phyloP scores from a whole-genome alignment of 108 stramenopile species.

The Pseudonitzschia pungens region DNA sequence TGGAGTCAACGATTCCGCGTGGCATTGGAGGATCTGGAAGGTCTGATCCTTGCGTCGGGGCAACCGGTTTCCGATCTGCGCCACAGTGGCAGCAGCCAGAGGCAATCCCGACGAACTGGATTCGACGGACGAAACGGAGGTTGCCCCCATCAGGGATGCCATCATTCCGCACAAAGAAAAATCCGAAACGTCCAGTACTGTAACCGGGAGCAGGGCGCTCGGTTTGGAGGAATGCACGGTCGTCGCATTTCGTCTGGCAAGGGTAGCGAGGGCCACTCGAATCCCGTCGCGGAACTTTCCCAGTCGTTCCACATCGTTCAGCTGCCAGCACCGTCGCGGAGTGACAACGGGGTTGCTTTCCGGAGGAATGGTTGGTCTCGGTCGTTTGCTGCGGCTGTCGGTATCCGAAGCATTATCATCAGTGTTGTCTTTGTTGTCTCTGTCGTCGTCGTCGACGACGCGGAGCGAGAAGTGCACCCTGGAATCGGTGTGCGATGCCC shows the following conservation, averaged over 20 bases:
- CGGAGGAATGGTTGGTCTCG: constrained; percentile 4
- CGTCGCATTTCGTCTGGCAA: constrained; percentile 33
- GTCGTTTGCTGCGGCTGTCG: background rate
- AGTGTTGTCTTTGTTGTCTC: background rate
- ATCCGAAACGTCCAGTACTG: constrained; percentile 75
- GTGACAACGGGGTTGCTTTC: constrained; percentile 27
- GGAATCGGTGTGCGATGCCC: constrained; percentile 53
- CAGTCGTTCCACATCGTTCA: constrained; percentile 57
- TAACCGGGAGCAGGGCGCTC: background rate
- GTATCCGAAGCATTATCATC: background rate
- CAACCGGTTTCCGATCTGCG: constrained; percentile 61
- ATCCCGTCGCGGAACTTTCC: constrained; percentile 44
- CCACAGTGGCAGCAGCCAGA: constrained; percentile 56
- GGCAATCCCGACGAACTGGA: constrained; percentile 45
- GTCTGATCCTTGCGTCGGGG: background rate
- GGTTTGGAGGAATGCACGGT: background rate
- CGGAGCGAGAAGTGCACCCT: constrained; percentile 44
- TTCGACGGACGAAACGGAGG: constrained; percentile 65
- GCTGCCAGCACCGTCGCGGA: constrained; percentile 57
- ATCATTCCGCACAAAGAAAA: constrained; percentile 75
- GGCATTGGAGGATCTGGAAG: constrained; percentile 34
- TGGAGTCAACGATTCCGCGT: constrained; percentile 17
- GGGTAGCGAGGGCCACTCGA: constrained; percentile 31
- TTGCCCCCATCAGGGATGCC: constrained; percentile 59
- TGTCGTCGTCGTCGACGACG: background rate